These are phyloP conservation scores for Tephrocybe sp. DNA, from an alignment of 768 basidiomycete genomes.

Conservation along the genomic window DNA sequence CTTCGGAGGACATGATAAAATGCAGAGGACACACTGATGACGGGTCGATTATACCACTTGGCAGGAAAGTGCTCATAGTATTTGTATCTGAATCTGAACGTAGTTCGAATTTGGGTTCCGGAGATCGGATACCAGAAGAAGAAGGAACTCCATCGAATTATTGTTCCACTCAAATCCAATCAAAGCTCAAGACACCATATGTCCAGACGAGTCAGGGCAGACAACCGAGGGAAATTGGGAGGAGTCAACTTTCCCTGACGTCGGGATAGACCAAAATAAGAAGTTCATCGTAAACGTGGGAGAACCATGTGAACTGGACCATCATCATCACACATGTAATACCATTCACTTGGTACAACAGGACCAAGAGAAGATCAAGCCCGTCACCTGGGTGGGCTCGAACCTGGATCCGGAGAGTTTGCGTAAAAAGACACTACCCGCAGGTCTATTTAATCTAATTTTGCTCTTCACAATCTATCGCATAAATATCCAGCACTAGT, in stretches of 20 bases:
- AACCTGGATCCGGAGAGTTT: neutral
- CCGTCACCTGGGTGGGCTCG: neutral
- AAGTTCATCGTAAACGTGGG: slow-evolving; percentile 20
- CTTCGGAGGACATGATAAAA: slow-evolving; percentile 36
- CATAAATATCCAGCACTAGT: too few relatives aligned
- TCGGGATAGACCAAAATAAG: slow-evolving; percentile 24
- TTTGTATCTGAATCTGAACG: slow-evolving; percentile 24
- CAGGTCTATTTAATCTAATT: too few relatives aligned
- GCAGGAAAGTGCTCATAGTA: slow-evolving; percentile 17
- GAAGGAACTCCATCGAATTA: slow-evolving; percentile 15
- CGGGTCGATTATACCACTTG: slow-evolving; percentile 17
- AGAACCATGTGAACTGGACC: slow-evolving; percentile 12
- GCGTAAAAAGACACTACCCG: too few relatives aligned
- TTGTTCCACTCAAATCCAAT: slow-evolving; percentile 17
- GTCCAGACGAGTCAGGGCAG: slow-evolving; percentile 21
- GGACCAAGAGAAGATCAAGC: too few relatives aligned
- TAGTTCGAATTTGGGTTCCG: slow-evolving; percentile 19
- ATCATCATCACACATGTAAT: slow-evolving; percentile 4
- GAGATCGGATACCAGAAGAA: slow-evolving; percentile 17
- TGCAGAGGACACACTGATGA: slow-evolving; percentile 8
- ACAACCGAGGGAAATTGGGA: slow-evolving; percentile 26
- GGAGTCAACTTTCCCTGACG: slow-evolving; percentile 20
- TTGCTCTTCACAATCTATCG: too few relatives aligned
- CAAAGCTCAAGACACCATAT: slow-evolving; percentile 16
- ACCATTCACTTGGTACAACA: neutral